Base-by-base conservation (phyloP, 768 basidiomycete species). In the Pisolithus albus region DNA sequence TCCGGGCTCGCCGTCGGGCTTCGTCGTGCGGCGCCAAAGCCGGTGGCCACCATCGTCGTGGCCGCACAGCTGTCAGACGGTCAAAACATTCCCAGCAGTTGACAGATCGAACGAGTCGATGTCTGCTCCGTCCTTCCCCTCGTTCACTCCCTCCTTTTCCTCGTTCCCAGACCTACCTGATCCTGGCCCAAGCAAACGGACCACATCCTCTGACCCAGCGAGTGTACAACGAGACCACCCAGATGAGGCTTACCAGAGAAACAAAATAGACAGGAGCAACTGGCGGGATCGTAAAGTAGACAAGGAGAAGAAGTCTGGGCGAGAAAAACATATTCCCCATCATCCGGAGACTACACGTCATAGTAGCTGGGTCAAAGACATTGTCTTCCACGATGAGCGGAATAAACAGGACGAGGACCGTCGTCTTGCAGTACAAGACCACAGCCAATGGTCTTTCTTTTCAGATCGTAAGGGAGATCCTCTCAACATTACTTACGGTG, bases 401-500 rank as follows among this genome's bases (percentile, higher is more conserved):
- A 40, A 50, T 52, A 71, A 72, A 52, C 58, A 60, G 37, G 59
- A 64, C 51, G 70, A 74, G 47, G 71, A 74, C 56, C 63, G 60
- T 43, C 61, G 55, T 16, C 58, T 60, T 21, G 49, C 56, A 19
- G 60, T 58, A 19, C 53, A 52, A 34, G 54, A 63, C 30, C 56
- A 53, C 38, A 58, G 56, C 50, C 56, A 59, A 56, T 64, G 61
- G 59, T 52, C 68, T 8, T 88, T 79, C 66, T 87, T 77, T 61
- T 80, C 80, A 11, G 87, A 89, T 62, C 73, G 75, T 46, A 79
- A 77, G 58, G 86, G 86, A 2, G 88, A 90, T 63, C 54, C 66
- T 41, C 68, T 82, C 49, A 88, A 86, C 60, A 66, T 86, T 30
- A 75, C 75, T 40, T 89, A 86, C 58, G 87, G 85, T n/a, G 70